A percentile compares a stretch with the other conserved stretches of the same genome.
These are phyloP conservation scores for Amaranthus hypochondriacus DNA, from an alignment of 148 eudicot species.

Conservation along the genomic window DNA sequence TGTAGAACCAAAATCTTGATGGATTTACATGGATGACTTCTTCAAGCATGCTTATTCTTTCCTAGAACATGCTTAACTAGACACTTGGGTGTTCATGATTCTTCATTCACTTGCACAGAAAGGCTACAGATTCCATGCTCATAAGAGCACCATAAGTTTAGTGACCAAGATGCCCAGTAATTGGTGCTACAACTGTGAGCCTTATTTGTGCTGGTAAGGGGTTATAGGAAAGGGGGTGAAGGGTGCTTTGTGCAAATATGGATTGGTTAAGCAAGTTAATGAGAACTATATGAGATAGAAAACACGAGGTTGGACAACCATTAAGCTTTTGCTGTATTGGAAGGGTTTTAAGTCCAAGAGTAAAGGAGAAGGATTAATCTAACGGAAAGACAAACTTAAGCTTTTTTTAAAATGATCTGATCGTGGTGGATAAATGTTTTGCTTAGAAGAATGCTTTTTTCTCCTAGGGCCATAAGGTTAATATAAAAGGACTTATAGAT, in stretches of 20 bases:
- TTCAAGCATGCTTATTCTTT: background rate
- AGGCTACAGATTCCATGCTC: no score
- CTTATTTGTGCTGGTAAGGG: background rate
- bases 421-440: no score
- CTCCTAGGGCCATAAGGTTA: background rate
- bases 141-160: no score
- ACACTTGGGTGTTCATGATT: background rate
- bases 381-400: no score
- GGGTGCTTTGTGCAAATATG: background rate
- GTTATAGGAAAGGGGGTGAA: background rate
- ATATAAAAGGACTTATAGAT: background rate
- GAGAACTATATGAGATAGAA: background rate
- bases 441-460: background rate
- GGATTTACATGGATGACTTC: no score
- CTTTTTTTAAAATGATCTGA: no score
- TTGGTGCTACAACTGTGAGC: background rate
- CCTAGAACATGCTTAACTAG: background rate
- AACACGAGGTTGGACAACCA: background rate
- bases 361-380: no score
- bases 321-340: background rate
- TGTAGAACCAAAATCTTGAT: no score
- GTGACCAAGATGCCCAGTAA: no score
- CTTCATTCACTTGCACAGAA: background rate
- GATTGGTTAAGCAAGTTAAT: background rate
- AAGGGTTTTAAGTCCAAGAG: background rate